These are phyloP conservation scores for Talaromyces sp. DNA, from an alignment of 2,329 filamentous ascomycete species.

Conservation along the genomic window DNA sequence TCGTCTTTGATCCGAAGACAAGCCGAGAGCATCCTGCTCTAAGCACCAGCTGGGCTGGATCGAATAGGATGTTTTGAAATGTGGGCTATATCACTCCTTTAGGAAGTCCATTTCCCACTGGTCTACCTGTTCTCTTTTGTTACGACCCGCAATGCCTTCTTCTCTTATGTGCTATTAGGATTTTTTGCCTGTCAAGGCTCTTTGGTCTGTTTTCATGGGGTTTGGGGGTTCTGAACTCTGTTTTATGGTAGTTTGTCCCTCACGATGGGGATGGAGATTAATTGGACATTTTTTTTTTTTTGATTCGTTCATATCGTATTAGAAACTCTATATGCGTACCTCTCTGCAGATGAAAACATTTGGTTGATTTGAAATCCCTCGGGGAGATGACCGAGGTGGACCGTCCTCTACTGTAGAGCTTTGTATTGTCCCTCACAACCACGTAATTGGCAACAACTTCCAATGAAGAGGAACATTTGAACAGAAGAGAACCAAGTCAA, in stretches of 20 bases:
- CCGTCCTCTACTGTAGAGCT: no score
- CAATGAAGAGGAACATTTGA: no score
- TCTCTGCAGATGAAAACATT: background rate
- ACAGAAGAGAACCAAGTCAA: no score
- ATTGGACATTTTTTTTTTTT: constrained; percentile 5
- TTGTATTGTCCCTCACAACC: no score
- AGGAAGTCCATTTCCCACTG: background rate
- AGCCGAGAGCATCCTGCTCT: background rate
- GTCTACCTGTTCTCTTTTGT: constrained; percentile 15
- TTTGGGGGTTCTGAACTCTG: constrained; percentile 18
- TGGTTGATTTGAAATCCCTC: no score
- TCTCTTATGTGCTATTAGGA: constrained; percentile 12
- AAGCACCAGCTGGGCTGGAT: background rate
- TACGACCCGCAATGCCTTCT: constrained; percentile 30
- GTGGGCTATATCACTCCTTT: constrained; percentile 9
- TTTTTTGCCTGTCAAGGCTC: constrained; percentile 2
- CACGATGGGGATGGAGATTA: constrained; percentile 11
- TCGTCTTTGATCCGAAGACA: background rate
- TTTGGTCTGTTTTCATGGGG: constrained; percentile 20
- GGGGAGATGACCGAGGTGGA: no score
- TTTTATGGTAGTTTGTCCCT: constrained; percentile 13
- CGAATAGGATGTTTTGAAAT: constrained; percentile 1
- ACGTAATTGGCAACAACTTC: no score
- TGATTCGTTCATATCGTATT: background rate
- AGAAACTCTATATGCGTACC: background rate